Conservation (phyloP, 768 basidiomycete genomes). For the Calocera cornea region DNA sequence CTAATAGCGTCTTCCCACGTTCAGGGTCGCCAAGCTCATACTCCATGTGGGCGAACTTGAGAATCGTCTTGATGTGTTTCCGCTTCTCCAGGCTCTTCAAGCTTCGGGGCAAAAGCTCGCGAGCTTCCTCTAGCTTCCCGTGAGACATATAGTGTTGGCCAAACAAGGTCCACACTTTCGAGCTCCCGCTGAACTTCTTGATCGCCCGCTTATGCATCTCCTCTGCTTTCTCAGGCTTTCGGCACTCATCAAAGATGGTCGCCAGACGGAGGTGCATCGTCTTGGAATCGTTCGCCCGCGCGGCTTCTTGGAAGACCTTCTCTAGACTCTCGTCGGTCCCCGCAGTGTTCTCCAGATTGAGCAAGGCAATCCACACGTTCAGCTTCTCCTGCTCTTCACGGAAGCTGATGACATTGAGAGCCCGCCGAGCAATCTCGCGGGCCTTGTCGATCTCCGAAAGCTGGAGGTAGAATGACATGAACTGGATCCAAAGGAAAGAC, state of each 20-base stretch:
- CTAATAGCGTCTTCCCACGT: conserved; percentile 88
- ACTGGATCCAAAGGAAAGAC: conserved; percentile 96
- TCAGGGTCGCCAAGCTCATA: conserved; percentile 90
- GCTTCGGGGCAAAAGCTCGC: conserved; percentile 73
- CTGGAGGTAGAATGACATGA: conserved; percentile 96
- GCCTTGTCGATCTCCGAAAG: conserved; percentile 96
- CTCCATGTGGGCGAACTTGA: conserved; percentile 87
- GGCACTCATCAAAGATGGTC: conserved; percentile 68
- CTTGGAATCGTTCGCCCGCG: conserved; percentile 81
- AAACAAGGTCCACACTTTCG: conserved; percentile 86
- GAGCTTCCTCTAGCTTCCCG: conserved; percentile 62
- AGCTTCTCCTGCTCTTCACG: conserved; percentile 91
- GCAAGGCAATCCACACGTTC: conserved; percentile 92
- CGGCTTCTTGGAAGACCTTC: conserved; percentile 77
- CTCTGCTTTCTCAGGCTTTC: conserved; percentile 82
- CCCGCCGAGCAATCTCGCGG: conserved; percentile 69
- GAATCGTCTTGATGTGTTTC: conserved; percentile 92
- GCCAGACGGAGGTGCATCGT: conserved; percentile 76
- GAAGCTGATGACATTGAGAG: conserved; percentile 78
- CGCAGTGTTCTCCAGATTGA: conserved; percentile 89
- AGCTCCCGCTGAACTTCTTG: conserved; percentile 90
- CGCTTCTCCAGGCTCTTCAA: conserved; percentile 84
- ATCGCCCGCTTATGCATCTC: conserved; percentile 75
- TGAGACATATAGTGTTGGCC: conserved; percentile 68
- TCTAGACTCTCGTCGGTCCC: conserved; percentile 74